Conservation (phyloP, 164 flowering plant genomes). For the Vitis amurensis region DNA sequence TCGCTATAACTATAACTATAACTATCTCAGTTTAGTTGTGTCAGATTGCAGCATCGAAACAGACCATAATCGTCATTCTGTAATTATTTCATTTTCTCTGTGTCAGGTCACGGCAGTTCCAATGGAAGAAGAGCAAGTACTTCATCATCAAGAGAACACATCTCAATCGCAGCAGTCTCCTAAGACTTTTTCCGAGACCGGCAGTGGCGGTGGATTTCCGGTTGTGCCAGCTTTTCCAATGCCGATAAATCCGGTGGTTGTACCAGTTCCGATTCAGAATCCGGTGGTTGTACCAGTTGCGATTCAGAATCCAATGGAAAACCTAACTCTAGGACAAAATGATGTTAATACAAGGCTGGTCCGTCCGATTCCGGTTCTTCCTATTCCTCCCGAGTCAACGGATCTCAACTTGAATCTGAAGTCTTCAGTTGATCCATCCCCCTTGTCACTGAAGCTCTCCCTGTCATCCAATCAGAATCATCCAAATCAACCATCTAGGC, state of each 20-base stretch:
- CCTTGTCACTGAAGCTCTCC: slow-evolving; percentile 39
- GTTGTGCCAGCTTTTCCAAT: slow-evolving; percentile 20
- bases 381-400: slow-evolving; percentile 8
- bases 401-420: slow-evolving; percentile 30
- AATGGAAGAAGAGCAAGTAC: slow-evolving; percentile 32
- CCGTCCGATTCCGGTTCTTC: slow-evolving; percentile 23
- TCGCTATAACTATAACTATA: too few species aligned
- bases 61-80: slow-evolving; percentile 3
- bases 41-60: too few species aligned
- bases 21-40: too few species aligned
- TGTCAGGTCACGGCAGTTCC: slow-evolving; percentile 39
- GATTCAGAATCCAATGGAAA: slow-evolving; percentile 30
- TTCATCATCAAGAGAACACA: slow-evolving; percentile 22
- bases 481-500: slow-evolving; percentile 22
- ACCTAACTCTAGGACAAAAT: slow-evolving; percentile 15
- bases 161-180: slow-evolving; percentile 16
- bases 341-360: slow-evolving; percentile 13
- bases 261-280: slow-evolving; percentile 26
- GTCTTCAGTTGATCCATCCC: slow-evolving; percentile 20
- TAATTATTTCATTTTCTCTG: not conserved
- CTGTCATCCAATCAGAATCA: slow-evolving; percentile 20
- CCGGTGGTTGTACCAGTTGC: too few species aligned
- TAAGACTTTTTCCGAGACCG: slow-evolving; percentile 16
- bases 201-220: slow-evolving; percentile 15
- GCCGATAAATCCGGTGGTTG: slow-evolving; percentile 11